Evolutionary conservation across 1,284 basidiomycete genomes (phyloP).

Genomic region (Afroboletus lepidellus): DNA sequence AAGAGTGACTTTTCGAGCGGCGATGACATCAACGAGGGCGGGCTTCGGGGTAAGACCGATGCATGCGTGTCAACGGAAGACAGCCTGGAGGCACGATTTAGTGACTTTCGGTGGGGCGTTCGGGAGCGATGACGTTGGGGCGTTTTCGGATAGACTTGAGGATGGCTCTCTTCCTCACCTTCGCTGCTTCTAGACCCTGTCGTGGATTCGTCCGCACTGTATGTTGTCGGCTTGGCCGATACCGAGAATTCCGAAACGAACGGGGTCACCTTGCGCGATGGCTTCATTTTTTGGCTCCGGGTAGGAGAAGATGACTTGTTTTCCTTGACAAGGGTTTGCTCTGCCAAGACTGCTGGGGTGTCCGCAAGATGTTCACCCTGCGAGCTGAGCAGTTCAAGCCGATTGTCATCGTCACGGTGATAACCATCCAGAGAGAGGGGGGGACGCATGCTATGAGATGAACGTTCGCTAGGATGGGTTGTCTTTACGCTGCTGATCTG

Average conservation of each 20-base stretch:
- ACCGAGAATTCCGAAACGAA: slow-evolving; percentile 5
- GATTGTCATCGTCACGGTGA: neutral
- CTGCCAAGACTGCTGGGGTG: neutral
- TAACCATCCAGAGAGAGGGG: slow-evolving; percentile 12
- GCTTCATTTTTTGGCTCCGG: neutral
- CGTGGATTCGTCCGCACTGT: neutral
- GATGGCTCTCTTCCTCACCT: neutral
- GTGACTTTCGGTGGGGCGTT: slow-evolving; percentile 1
- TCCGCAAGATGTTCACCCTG: neutral
- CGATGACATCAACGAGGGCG: slow-evolving; percentile 31
- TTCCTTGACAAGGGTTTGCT: neutral
- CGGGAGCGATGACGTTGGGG: slow-evolving; percentile 17
- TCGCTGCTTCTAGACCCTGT: neutral
- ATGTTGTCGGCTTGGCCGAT: neutral
- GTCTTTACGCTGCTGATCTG: slow-evolving; percentile 1
- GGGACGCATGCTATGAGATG: neutral
- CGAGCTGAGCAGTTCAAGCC: neutral
- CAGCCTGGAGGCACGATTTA: neutral
- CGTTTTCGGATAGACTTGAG: slow-evolving; percentile 20
- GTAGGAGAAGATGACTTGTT: neutral
- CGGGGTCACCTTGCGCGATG: slow-evolving; percentile 12
- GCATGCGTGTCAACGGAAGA: slow-evolving; percentile 21
- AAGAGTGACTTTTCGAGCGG: slow-evolving; percentile 32
- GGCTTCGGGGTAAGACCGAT: slow-evolving; percentile 28
- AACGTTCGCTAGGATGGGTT: neutral